phyloP scores from a whole-genome alignment of 768 basidiomycete species.

The Naematelia encephala region DNA sequence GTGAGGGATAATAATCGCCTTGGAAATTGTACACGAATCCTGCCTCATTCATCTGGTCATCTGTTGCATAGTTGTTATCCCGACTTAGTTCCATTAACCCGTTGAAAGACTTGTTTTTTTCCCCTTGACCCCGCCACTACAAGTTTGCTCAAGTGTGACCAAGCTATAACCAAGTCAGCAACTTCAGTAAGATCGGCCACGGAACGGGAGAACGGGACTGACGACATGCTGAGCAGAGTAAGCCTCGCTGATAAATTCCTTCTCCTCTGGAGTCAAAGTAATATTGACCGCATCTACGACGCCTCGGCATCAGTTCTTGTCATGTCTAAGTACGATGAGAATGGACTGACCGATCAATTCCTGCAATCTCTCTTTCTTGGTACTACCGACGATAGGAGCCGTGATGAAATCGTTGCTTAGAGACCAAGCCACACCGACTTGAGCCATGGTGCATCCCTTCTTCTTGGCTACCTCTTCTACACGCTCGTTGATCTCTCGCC shows the following conservation, averaged over 20 bases:
- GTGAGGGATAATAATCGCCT: too few relatives aligned
- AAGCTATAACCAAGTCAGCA: neutral
- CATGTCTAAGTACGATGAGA: too few relatives aligned
- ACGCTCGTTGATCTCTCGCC: conserved; percentile 52
- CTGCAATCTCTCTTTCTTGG: conserved; percentile 52
- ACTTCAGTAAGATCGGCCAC: neutral
- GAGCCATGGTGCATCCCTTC: conserved; percentile 54
- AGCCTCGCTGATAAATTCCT: conserved; percentile 59
- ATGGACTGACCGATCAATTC: conserved; percentile 42
- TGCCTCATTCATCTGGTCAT: too few relatives aligned
- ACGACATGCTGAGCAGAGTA: conserved; percentile 56
- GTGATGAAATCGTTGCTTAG: conserved; percentile 51
- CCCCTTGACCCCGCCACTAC: too few relatives aligned
- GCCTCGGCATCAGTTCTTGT: neutral
- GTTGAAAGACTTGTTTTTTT: too few relatives aligned
- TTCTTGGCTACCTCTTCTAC: conserved; percentile 55
- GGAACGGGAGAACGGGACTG: conserved; percentile 49
- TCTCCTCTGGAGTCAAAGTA: conserved; percentile 58
- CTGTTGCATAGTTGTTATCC: too few relatives aligned
- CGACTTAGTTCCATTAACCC: too few relatives aligned
- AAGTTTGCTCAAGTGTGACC: neutral
- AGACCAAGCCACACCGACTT: conserved; percentile 56
- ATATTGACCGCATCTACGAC: conserved; percentile 54
- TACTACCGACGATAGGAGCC: conserved; percentile 56
- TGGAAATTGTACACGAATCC: too few relatives aligned